Percentiles rank a stretch among this genome's conserved stretches.
Evolutionary conservation across 164 flowering plant genomes (phyloP).

Genomic region (Vitis rotundifolia): DNA sequence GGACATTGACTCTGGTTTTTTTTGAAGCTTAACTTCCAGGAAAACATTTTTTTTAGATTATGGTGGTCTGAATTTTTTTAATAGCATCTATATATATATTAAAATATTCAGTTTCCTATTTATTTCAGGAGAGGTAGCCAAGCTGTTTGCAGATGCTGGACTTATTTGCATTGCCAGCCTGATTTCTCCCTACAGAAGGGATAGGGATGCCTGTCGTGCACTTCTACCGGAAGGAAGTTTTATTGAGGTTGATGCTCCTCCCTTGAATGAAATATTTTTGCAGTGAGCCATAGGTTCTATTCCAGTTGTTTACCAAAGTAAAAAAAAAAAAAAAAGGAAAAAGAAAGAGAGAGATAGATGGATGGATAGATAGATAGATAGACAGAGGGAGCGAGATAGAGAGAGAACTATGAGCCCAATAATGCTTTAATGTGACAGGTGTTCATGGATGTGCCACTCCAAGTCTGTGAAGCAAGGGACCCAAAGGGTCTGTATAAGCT

Average conservation of each 20-base stretch:
- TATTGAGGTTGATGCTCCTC: constrained; percentile 51
- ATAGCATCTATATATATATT: too few species aligned
- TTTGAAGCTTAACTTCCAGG: constrained; percentile 28
- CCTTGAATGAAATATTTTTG: not conserved
- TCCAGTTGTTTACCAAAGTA: too few species aligned
- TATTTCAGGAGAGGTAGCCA: constrained; percentile 77
- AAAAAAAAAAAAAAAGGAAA: too few species aligned
- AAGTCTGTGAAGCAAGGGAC: constrained; percentile 73
- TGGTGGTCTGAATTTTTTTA: too few species aligned
- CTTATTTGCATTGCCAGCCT: constrained; percentile 76
- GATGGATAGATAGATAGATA: too few species aligned
- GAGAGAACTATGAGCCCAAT: too few species aligned
- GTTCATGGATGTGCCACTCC: constrained; percentile 68
- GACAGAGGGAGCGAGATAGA: too few species aligned
- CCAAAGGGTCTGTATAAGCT: constrained; percentile 79
- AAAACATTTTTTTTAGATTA: constrained; percentile 18
- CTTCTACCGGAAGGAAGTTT: constrained; percentile 58
- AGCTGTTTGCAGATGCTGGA: constrained; percentile 84
- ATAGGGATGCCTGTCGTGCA: constrained; percentile 75
- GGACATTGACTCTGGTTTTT: too few species aligned
- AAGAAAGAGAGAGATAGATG: too few species aligned
- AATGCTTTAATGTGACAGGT: constrained; percentile 37
- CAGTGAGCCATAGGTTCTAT: too few species aligned
- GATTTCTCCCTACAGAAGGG: constrained; percentile 75
- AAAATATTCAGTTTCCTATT: not conserved